Evolutionary conservation across 768 basidiomycete genomes (phyloP).

Genomic region (Mycena alexandri): DNA sequence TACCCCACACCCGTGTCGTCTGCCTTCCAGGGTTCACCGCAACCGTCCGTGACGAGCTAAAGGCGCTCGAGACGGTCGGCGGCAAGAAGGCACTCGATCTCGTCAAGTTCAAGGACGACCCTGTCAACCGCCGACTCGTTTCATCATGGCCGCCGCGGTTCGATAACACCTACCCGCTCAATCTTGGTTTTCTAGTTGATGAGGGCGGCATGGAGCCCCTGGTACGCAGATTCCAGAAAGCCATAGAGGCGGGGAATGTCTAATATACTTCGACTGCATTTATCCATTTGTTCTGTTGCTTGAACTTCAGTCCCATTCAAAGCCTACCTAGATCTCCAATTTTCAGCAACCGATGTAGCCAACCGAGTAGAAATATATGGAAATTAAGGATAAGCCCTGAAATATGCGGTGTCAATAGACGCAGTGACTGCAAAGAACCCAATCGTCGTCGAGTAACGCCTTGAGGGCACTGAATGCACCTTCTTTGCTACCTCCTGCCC

Average conservation of each 20-base stretch:
- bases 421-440: no score
- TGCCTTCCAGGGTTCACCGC: slow-evolving; percentile 73
- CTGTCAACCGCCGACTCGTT: slow-evolving; percentile 56
- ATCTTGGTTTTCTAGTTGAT: slow-evolving; percentile 59
- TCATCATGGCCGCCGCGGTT: slow-evolving; percentile 63
- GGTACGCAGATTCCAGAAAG: slow-evolving; percentile 53
- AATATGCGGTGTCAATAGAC: no score
- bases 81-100: slow-evolving; percentile 61
- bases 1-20: slow-evolving; percentile 62
- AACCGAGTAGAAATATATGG: no score
- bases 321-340: no score
- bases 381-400: no score
- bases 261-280: not conserved
- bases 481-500: no score
- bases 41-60: slow-evolving; percentile 66
- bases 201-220: slow-evolving; percentile 61
- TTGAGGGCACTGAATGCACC: no score
- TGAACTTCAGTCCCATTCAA: no score
- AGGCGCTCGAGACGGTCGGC: slow-evolving; percentile 64
- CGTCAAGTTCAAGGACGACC: slow-evolving; percentile 62
- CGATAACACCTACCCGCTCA: slow-evolving; percentile 58
- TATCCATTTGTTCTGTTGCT: no score
- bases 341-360: no score
- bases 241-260: slow-evolving; percentile 37
- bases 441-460: no score